Conservation (phyloP, 441 rosid species). For the Geranium incanum region DNA sequence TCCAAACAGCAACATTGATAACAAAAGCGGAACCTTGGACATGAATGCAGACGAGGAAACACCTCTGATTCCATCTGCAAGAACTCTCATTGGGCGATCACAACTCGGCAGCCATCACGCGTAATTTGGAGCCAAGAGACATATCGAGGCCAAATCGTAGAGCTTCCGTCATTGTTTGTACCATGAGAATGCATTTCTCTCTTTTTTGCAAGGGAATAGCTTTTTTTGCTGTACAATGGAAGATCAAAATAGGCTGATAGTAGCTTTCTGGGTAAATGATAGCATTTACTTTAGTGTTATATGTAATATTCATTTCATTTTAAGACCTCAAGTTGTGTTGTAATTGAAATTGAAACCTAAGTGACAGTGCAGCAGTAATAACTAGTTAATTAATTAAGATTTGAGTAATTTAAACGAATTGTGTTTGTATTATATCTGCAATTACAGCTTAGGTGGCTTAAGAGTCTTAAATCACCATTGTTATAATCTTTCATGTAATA, state of each 20-base stretch:
- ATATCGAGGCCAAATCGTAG: background rate
- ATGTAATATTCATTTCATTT: background rate
- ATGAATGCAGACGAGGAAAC: slow-evolving; percentile 69
- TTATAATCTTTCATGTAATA: too few relatives aligned
- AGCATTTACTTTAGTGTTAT: background rate
- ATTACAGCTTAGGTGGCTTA: too few relatives aligned
- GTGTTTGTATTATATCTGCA: too few relatives aligned
- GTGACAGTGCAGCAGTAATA: background rate
- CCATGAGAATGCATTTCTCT: background rate
- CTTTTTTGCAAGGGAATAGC: too few relatives aligned
- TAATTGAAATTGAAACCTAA: background rate
- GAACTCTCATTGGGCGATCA: slow-evolving; percentile 64
- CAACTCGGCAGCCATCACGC: slow-evolving; percentile 49
- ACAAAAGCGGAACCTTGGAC: slow-evolving; percentile 34
- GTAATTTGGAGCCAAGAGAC: slow-evolving; percentile 11
- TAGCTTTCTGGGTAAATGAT: background rate
- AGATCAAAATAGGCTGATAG: background rate
- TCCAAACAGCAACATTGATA: slow-evolving; percentile 44
- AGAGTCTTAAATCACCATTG: too few relatives aligned
- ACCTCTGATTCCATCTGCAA: slow-evolving; percentile 61
- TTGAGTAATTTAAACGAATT: too few relatives aligned
- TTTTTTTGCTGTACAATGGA: background rate
- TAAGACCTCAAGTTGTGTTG: background rate
- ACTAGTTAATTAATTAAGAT: too few relatives aligned
- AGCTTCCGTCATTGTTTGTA: background rate